Conservation (phyloP, 1,284 basidiomycete species). For the Fomitopsis schrenkii region DNA sequence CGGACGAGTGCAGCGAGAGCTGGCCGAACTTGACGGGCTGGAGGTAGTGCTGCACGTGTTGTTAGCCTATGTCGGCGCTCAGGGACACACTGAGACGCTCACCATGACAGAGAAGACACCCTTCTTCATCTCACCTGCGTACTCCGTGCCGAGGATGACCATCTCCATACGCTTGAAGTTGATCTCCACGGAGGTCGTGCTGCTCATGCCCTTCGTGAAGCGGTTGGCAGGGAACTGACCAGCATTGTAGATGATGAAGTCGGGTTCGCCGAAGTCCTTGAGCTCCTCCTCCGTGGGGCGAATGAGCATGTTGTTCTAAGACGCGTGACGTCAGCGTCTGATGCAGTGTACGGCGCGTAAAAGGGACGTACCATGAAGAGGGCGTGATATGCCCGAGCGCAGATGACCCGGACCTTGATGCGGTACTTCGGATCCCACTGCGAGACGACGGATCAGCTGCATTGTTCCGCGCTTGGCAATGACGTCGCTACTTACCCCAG, state of each 20-base stretch:
- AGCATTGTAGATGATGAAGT: slow-evolving; percentile 99
- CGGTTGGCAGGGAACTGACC: slow-evolving; percentile 99
- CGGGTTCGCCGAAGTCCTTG: slow-evolving; percentile 94
- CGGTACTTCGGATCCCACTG: slow-evolving; percentile 99
- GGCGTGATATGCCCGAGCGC: slow-evolving; percentile 97
- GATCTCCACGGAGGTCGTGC: slow-evolving; percentile 98
- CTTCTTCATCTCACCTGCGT: slow-evolving; percentile 99
- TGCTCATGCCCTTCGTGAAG: slow-evolving; percentile 99
- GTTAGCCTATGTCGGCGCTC: background rate
- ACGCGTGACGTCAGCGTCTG: slow-evolving; percentile 7
- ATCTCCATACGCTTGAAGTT: slow-evolving; percentile 99
- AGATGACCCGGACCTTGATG: slow-evolving; percentile 99
- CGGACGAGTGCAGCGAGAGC: slow-evolving; percentile 98
- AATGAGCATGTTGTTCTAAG: slow-evolving; percentile 97
- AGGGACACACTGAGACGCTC: slow-evolving; percentile 10
- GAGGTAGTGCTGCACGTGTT: slow-evolving; percentile 81
- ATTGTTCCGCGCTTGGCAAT: background rate
- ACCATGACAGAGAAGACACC: slow-evolving; percentile 99
- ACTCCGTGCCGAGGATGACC: slow-evolving; percentile 99
- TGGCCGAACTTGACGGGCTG: slow-evolving; percentile 99
- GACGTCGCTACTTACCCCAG: slow-evolving; percentile 57
- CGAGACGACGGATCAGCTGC: slow-evolving; percentile 4
- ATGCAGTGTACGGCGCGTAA: background rate
- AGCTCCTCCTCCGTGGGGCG: slow-evolving; percentile 95
- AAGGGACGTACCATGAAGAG: slow-evolving; percentile 88